These are phyloP conservation scores for Plenodomus biglobosus DNA, from an alignment of 2,329 filamentous ascomycete genomes.

Conservation along the genomic window DNA sequence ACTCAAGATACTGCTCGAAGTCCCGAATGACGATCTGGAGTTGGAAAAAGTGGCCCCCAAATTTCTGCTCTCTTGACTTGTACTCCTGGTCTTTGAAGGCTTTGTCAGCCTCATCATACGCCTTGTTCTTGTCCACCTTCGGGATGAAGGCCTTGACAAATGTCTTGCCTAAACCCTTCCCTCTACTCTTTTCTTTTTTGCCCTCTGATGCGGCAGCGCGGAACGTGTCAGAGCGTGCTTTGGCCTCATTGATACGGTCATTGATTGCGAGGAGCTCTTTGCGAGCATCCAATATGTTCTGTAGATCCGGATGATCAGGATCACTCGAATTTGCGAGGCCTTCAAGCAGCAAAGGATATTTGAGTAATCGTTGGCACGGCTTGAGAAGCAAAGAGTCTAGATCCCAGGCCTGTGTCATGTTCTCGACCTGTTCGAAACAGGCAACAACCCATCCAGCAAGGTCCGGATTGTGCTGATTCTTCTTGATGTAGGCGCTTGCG, in stretches of 20 bases:
- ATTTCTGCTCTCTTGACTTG: constrained; percentile 77
- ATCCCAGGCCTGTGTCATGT: constrained; percentile 92
- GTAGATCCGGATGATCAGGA: constrained; percentile 78
- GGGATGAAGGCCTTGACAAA: constrained; percentile 88
- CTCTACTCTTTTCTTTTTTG: constrained; percentile 41
- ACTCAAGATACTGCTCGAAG: constrained; percentile 88
- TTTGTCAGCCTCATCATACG: constrained; percentile 64
- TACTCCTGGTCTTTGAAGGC: constrained; percentile 78
- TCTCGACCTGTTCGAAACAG: constrained; percentile 88
- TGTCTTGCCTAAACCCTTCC: constrained; percentile 62
- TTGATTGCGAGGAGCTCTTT: constrained; percentile 66
- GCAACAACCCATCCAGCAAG: constrained; percentile 83
- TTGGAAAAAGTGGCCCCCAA: constrained; percentile 88
- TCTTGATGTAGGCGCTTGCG: constrained; percentile 63
- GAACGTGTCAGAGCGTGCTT: constrained; percentile 90
- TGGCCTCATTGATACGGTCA: constrained; percentile 83
- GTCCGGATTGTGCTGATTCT: constrained; percentile 57
- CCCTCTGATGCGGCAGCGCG: constrained; percentile 38
- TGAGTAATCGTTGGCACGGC: constrained; percentile 89
- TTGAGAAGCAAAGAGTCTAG: constrained; percentile 96
- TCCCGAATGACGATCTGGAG: constrained; percentile 90
- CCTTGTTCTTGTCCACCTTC: constrained; percentile 81
- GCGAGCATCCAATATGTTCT: constrained; percentile 69
- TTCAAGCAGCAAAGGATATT: constrained; percentile 85
- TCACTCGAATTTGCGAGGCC: constrained; percentile 80